Percentiles rank a stretch among this genome's conserved stretches.
Conservation (phyloP, 1,139 yeast species). For the Kurtzmaniella quercitrusa region DNA sequence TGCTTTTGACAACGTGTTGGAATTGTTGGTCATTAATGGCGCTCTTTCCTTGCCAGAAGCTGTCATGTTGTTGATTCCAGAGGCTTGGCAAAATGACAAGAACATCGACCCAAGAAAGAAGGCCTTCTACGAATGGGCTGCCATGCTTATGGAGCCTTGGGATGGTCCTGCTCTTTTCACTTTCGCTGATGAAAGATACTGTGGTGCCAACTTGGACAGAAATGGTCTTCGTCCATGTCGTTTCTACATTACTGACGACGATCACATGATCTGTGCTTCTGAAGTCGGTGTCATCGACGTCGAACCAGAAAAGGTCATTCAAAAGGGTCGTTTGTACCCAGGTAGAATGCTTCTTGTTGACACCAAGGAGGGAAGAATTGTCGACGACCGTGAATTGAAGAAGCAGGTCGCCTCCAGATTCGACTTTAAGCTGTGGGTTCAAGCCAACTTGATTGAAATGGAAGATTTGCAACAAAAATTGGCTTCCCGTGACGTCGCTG, state of each 20-base stretch:
- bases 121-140: conserved; percentile 99
- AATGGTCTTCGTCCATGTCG: conserved; percentile 98
- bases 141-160: conserved; percentile 99
- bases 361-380: conserved; percentile 87
- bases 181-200: conserved; percentile 94
- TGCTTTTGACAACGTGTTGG: conserved; percentile 93
- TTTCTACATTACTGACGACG: conserved; percentile 91
- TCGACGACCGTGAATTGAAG: conserved; percentile 88
- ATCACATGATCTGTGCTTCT: conserved; percentile 94
- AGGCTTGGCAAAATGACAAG: conserved; percentile 92
- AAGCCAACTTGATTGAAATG: conserved; percentile 80
- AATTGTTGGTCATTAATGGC: conserved; percentile 86
- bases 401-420: conserved; percentile 73
- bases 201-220: conserved; percentile 97
- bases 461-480: conserved; percentile 67
- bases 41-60: conserved; percentile 93
- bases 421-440: conserved; percentile 92
- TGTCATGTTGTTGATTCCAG: conserved; percentile 94
- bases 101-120: conserved; percentile 84
- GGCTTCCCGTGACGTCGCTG: conserved; percentile 40
- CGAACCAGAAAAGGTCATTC: conserved; percentile 75
- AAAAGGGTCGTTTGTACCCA: conserved; percentile 92
- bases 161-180: conserved; percentile 98
- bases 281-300: conserved; percentile 96
- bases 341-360: conserved; percentile 96